These are phyloP conservation scores for Coprinellus micaceus DNA, from an alignment of 768 basidiomycete genomes.

Conservation along the genomic window DNA sequence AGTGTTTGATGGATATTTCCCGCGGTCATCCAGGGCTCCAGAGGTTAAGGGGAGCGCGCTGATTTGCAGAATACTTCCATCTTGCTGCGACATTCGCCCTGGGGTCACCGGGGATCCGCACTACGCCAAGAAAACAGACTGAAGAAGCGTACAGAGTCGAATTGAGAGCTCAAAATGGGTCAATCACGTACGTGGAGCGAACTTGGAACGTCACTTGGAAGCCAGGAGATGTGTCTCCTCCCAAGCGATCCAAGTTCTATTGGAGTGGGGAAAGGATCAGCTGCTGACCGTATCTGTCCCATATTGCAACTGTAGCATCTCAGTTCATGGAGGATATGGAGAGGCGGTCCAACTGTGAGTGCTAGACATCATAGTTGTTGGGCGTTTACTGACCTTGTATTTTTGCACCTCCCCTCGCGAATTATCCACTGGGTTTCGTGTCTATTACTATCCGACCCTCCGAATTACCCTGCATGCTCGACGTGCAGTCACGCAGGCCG, in stretches of 20 bases:
- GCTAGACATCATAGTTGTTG: neutral
- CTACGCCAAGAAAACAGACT: neutral
- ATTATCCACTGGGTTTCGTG: too few relatives aligned
- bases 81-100: neutral
- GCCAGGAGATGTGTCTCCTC: conserved; percentile 10
- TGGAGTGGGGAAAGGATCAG: neutral
- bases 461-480: too few relatives aligned
- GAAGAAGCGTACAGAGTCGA: neutral
- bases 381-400: neutral
- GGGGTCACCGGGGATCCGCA: neutral
- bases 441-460: too few relatives aligned
- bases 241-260: neutral
- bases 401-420: too few relatives aligned
- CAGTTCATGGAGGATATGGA: conserved; percentile 99
- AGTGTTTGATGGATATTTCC: too few relatives aligned
- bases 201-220: conserved; percentile 4
- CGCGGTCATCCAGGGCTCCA: too few relatives aligned
- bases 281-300: neutral
- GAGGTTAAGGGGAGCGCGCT: too few relatives aligned
- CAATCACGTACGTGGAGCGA: conserved; percentile 65
- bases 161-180: conserved; percentile 50
- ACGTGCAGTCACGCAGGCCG: conserved; percentile 81
- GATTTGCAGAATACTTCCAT: too few relatives aligned
- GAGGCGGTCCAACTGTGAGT: conserved; percentile 94
- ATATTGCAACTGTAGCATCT: conserved; percentile 49